Conservation (phyloP, 2,329 filamentous ascomycete species). For the Penicillium brasilianum region DNA sequence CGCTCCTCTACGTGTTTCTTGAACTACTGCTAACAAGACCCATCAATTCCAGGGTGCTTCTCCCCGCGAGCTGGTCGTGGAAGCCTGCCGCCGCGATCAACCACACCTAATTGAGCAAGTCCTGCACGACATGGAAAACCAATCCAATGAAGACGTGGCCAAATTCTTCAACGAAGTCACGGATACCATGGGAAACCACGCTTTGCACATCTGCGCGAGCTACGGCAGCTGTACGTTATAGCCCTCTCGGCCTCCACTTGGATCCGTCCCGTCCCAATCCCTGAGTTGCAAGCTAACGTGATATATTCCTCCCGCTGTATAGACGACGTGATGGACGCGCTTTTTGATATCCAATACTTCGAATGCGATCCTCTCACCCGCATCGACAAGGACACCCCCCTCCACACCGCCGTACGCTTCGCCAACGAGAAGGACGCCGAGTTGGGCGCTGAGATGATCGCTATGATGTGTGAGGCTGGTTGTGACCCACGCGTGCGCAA, state of each 20-base stretch:
- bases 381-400: constrained; percentile 52
- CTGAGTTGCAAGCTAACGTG: neutral
- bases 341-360: constrained; percentile 55
- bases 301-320: neutral
- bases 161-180: constrained; percentile 82
- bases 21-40: constrained; percentile 12
- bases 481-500: constrained; percentile 56
- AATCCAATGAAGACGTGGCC: constrained; percentile 67
- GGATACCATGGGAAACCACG: constrained; percentile 84
- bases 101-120: constrained; percentile 79
- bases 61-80: constrained; percentile 81
- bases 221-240: constrained; percentile 80
- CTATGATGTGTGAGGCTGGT: constrained; percentile 56
- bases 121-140: constrained; percentile 64
- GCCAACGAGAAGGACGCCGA: constrained; percentile 53
- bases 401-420: constrained; percentile 52
- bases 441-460: constrained; percentile 52
- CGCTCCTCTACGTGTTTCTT: neutral
- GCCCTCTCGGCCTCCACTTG: neutral
- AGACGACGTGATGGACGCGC: constrained; percentile 55
- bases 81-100: constrained; percentile 93
- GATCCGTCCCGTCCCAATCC: neutral
- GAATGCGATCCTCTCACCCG: constrained; percentile 55
- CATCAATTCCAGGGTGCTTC: constrained; percentile 72
- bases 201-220: constrained; percentile 85